Evolutionary conservation across 257 asterid species (phyloP).

Genomic region (Hygrophila difformis): DNA sequence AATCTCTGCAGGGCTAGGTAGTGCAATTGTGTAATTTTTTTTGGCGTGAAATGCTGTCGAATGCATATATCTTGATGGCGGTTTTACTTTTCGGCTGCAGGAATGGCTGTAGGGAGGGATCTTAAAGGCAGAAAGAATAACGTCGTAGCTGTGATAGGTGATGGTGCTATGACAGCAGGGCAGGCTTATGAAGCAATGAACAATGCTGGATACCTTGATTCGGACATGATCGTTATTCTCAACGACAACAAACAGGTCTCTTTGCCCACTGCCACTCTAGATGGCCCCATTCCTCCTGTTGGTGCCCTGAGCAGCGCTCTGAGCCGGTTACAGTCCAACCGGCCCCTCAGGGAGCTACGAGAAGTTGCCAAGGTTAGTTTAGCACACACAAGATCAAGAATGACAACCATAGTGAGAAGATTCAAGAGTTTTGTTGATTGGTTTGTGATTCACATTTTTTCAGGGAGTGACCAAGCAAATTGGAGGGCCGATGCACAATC

Average conservation of each 20-base stretch:
- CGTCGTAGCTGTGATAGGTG: slow-evolving; percentile 86
- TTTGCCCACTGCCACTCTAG: slow-evolving; percentile 83
- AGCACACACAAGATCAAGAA: no score
- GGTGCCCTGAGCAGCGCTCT: no score
- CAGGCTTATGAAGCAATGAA: no score
- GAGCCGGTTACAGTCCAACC: no score
- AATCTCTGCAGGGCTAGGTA: slow-evolving; percentile 93
- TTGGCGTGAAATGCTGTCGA: no score
- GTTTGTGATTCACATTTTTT: slow-evolving; percentile 50
- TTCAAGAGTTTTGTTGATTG: no score
- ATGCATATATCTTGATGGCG: neutral
- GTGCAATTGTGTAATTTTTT: no score
- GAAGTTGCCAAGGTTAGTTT: no score
- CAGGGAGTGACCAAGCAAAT: slow-evolving; percentile 95
- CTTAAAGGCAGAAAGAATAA: slow-evolving; percentile 63
- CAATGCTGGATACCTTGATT: slow-evolving; percentile 85
- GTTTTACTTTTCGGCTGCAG: slow-evolving; percentile 34
- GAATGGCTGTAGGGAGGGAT: slow-evolving; percentile 98
- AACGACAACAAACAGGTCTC: slow-evolving; percentile 97
- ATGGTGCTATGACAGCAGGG: slow-evolving; percentile 98
- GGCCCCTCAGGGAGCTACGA: no score
- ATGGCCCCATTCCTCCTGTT: slow-evolving; percentile 82
- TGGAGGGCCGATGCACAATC: slow-evolving; percentile 91
- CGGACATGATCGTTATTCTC: slow-evolving; percentile 92
- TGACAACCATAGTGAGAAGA: no score